phyloP scores from a whole-genome alignment of 1,284 basidiomycete genomes.

The Chalciporus sp. region DNA sequence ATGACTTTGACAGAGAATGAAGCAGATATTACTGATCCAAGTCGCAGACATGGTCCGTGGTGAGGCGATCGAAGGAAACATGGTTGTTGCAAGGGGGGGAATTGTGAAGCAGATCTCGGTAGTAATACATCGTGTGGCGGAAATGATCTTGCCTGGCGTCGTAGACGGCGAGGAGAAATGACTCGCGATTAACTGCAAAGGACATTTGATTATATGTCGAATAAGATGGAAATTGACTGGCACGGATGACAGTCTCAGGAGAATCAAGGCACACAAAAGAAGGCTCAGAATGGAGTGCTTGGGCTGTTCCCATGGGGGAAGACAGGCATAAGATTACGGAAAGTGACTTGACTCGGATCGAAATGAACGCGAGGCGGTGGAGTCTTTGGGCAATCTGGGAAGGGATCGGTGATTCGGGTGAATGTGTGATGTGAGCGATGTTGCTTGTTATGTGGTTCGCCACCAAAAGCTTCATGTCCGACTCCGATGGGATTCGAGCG shows the following conservation, averaged over 20 bases:
- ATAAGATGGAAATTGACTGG: constrained; percentile 27
- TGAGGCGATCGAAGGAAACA: constrained; percentile 16
- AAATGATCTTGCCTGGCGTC: constrained; percentile 28
- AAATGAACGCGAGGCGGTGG: constrained; percentile 42
- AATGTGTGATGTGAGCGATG: constrained; percentile 21
- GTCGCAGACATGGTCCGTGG: constrained; percentile 34
- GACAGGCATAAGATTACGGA: constrained; percentile 64
- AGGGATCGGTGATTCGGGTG: constrained; percentile 12
- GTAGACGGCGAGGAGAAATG: constrained; percentile 20
- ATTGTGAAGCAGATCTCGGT: constrained; percentile 24
- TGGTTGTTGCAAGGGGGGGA: constrained; percentile 17
- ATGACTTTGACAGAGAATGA: constrained; percentile 1
- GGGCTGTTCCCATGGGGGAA: constrained; percentile 34
- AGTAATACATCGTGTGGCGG: constrained; percentile 31
- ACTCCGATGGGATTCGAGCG: constrained; percentile 49
- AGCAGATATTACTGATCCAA: constrained; percentile 31
- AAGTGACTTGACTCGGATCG: constrained; percentile 51
- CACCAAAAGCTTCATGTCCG: constrained; percentile 18
- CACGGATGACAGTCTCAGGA: constrained; percentile 9
- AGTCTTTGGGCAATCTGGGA: constrained; percentile 39
- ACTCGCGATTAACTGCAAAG: constrained; percentile 34
- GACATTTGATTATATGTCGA: constrained; percentile 33
- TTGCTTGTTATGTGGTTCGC: constrained; percentile 17
- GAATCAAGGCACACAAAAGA: background rate
- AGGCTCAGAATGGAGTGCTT: constrained; percentile 19